Evolutionary conservation across 1,284 basidiomycete species (phyloP).

Genomic region (Sanghuangporus sanghuang): DNA sequence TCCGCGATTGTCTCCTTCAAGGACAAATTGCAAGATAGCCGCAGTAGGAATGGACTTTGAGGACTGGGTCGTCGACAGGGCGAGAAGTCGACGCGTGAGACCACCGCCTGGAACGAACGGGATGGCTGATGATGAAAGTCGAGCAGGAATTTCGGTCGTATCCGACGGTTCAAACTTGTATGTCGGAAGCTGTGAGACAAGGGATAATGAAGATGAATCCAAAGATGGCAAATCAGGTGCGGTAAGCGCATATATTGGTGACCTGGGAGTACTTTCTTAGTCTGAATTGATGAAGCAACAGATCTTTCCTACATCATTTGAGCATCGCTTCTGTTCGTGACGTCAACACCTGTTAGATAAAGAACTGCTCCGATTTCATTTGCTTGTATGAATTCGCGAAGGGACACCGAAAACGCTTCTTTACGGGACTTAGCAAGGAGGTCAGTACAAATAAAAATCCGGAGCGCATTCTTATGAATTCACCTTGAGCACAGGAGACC

Average conservation of each 20-base stretch:
- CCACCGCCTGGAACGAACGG: conserved; percentile 76
- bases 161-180: conserved; percentile 28
- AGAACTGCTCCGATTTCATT: conserved; percentile 48
- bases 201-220: conserved; percentile 33
- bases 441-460: background rate
- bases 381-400: conserved; percentile 49
- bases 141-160: background rate
- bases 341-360: conserved; percentile 70
- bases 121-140: conserved; percentile 28
- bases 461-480: conserved; percentile 7
- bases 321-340: conserved; percentile 63
- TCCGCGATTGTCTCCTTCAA: conserved; percentile 74
- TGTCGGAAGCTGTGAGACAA: conserved; percentile 36
- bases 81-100: conserved; percentile 60
- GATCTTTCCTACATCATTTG: conserved; percentile 60
- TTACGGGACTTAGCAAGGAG: conserved; percentile 49
- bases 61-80: conserved; percentile 35
- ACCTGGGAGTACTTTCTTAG: conserved; percentile 31
- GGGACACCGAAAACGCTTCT: conserved; percentile 53
- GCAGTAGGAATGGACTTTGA: conserved; percentile 40
- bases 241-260: conserved; percentile 53
- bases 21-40: conserved; percentile 57
- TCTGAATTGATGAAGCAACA: background rate
- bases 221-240: conserved; percentile 37
- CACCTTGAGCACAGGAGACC: conserved; percentile 73